Evolutionary conservation across 768 basidiomycete species (phyloP), one percentile per base, ranked within the genome.

Genomic region (Crassisporium funariophilum): DNA sequence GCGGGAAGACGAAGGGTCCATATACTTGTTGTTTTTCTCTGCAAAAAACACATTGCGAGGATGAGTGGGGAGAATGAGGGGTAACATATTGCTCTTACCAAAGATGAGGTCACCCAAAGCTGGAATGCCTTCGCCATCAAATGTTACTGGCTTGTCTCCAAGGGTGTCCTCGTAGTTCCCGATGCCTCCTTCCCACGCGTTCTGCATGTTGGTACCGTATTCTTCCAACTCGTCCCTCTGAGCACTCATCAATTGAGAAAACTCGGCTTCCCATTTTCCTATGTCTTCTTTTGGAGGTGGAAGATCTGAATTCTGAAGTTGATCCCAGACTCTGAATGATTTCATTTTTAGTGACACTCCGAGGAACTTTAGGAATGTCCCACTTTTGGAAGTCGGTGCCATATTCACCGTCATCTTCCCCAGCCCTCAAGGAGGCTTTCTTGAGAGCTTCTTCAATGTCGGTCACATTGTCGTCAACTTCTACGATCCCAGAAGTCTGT

Each of bases 261-360:
- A 86, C 62, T 91, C 83, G 5, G 87, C 78, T 64, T 92, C 91
- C 89, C 89, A 91, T 63, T 83, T 84, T 1, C 82, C 80, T 45
- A 88, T 62, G 47, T 89, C 86, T 61, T 82, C 84, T 17, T 72
- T 58, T 4, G 78, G 73, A 1, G 83, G 80, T 2, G 82, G 78
- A 17, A 77, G 48, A 19, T 79, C 78, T 1, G 82, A 83, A 43
- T 78, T 72, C 56, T 79, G 81, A 20, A 85, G 62, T 25, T 80
- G 70, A 35, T 82, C 72, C 86, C 82, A 88, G 27, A 81, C 71
- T 31, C 88, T 91, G 50, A 1, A 29, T 9, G 15, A 37, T 20
- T 16, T 10, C 25, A 40, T 16, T 9, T 35, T n/a, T 4, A 27
- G 10, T 23, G 19, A 3, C n/a, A 10, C 2, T 15, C 25, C n/a